Conservation (phyloP, 2,329 filamentous ascomycete species). For the Trichoderma sp. region DNA sequence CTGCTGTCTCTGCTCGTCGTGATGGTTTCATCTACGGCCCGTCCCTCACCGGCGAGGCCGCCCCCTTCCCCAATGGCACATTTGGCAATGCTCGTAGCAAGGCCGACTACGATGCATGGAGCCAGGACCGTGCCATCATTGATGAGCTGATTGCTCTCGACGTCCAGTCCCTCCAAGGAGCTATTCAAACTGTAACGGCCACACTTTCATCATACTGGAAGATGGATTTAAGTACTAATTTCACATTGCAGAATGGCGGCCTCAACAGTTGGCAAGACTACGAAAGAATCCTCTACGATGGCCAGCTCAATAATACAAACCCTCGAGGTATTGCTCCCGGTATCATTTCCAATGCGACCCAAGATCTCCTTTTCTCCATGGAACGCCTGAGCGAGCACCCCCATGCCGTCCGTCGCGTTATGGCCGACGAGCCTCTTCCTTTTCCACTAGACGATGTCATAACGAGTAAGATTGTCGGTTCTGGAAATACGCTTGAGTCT, state of each 20-base stretch:
- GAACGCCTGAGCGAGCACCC: slow-evolving; percentile 44
- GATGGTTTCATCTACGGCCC: slow-evolving; percentile 23
- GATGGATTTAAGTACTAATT: neutral
- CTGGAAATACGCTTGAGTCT: slow-evolving; percentile 27
- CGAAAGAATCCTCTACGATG: slow-evolving; percentile 37
- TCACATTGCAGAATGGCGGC: neutral
- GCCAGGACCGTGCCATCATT: slow-evolving; percentile 22
- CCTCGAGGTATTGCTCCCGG: slow-evolving; percentile 33
- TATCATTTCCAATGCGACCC: slow-evolving; percentile 44
- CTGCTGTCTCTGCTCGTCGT: slow-evolving; percentile 16
- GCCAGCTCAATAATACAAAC: slow-evolving; percentile 39
- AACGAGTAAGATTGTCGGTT: slow-evolving; percentile 32
- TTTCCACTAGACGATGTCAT: slow-evolving; percentile 37
- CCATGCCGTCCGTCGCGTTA: slow-evolving; percentile 37
- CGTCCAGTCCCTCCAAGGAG: neutral
- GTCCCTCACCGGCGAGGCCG: slow-evolving; percentile 25
- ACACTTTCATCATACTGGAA: neutral
- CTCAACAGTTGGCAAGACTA: neutral
- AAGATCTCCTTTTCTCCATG: slow-evolving; percentile 49
- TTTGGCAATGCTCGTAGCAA: slow-evolving; percentile 22
- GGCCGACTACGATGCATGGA: slow-evolving; percentile 22
- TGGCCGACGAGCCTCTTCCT: slow-evolving; percentile 33
- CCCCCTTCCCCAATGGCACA: slow-evolving; percentile 25
- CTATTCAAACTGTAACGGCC: neutral
- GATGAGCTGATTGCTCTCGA: slow-evolving; percentile 15